Percentiles rank a stretch among this genome's conserved stretches.
phyloP scores from a whole-genome alignment of 2,329 filamentous ascomycete genomes.

The Tolypocladium pustulatum region DNA sequence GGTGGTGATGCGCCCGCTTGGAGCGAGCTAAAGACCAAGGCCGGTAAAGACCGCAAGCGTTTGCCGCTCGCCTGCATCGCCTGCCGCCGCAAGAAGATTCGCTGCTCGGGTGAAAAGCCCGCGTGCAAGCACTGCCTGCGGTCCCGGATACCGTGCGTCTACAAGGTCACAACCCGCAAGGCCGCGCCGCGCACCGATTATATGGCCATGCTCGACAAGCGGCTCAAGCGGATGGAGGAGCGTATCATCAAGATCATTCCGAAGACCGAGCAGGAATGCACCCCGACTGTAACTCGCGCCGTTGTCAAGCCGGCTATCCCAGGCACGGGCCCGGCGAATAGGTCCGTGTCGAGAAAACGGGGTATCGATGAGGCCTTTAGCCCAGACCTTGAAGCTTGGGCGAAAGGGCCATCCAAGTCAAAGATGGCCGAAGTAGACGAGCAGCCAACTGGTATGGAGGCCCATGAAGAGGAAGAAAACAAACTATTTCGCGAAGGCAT shows the following conservation, averaged over 20 bases:
- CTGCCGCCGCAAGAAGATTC: slow-evolving; percentile 93
- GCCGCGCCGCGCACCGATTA: slow-evolving; percentile 92
- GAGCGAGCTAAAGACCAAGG: slow-evolving; percentile 81
- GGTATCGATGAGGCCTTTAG: slow-evolving; percentile 81
- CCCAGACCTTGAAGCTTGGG: slow-evolving; percentile 72
- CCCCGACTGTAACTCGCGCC: slow-evolving; percentile 62
- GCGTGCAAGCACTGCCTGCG: slow-evolving; percentile 93
- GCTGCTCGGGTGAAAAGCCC: slow-evolving; percentile 94
- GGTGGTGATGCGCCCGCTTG: slow-evolving; percentile 53
- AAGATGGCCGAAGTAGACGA: slow-evolving; percentile 31
- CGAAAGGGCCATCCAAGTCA: slow-evolving; percentile 45
- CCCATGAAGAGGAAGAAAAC: slow-evolving; percentile 61
- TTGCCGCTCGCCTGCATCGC: slow-evolving; percentile 91
- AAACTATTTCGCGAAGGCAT: slow-evolving; percentile 71
- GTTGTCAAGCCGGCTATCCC: slow-evolving; percentile 71
- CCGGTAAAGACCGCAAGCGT: slow-evolving; percentile 90
- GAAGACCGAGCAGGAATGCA: slow-evolving; percentile 64
- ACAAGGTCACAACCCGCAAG: slow-evolving; percentile 92
- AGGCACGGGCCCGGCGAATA: slow-evolving; percentile 32
- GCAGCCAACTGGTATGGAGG: slow-evolving; percentile 38
- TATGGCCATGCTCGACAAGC: slow-evolving; percentile 97
- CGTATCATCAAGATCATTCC: slow-evolving; percentile 93
- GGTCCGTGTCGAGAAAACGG: slow-evolving; percentile 61
- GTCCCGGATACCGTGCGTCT: slow-evolving; percentile 89
- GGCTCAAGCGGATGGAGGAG: slow-evolving; percentile 94